Evolutionary conservation across 2,329 filamentous ascomycete species (phyloP).

Genomic region (Fusarium sp.): DNA sequence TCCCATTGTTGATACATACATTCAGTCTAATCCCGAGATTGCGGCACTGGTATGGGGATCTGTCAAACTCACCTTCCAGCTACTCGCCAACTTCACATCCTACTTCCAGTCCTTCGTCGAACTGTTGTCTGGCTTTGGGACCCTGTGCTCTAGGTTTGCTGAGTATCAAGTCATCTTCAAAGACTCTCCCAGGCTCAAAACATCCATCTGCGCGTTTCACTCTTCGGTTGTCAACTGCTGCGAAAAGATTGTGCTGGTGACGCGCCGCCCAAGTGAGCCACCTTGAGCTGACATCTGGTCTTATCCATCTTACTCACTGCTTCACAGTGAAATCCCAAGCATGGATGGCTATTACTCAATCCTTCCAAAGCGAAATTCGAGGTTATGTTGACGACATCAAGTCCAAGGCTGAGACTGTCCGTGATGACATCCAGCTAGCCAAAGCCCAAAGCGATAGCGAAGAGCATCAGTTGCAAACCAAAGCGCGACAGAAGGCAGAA

Average conservation of each 20-base stretch:
- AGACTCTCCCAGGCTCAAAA: neutral
- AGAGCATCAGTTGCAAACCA: slow-evolving; percentile 8
- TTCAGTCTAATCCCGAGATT: slow-evolving; percentile 20
- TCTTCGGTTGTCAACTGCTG: slow-evolving; percentile 13
- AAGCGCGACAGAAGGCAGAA: slow-evolving; percentile 17
- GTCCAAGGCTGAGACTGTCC: slow-evolving; percentile 3
- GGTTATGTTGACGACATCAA: slow-evolving; percentile 21
- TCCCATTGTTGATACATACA: slow-evolving; percentile 16
- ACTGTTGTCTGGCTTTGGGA: slow-evolving; percentile 16
- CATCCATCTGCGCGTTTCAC: slow-evolving; percentile 15
- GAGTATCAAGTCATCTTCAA: slow-evolving; percentile 22
- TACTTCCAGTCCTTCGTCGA: slow-evolving; percentile 36
- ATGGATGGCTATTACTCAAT: slow-evolving; percentile 10
- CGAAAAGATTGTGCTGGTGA: slow-evolving; percentile 2
- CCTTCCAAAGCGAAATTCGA: slow-evolving; percentile 21
- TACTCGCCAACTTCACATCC: slow-evolving; percentile 32
- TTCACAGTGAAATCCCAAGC: neutral
- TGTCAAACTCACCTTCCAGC: slow-evolving; percentile 18
- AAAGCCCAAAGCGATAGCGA: slow-evolving; percentile 5
- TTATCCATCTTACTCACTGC: neutral
- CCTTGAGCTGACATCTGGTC: accelerated
- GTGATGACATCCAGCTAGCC: slow-evolving; percentile 12
- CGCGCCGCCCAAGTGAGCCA: slow-evolving; percentile 6
- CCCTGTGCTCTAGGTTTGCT: slow-evolving; percentile 2
- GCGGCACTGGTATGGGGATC: slow-evolving; percentile 23